A percentile compares a stretch with the other conserved stretches of the same genome.
Conservation (phyloP, 106 monocot species). For the Platanthera zijinensis region DNA sequence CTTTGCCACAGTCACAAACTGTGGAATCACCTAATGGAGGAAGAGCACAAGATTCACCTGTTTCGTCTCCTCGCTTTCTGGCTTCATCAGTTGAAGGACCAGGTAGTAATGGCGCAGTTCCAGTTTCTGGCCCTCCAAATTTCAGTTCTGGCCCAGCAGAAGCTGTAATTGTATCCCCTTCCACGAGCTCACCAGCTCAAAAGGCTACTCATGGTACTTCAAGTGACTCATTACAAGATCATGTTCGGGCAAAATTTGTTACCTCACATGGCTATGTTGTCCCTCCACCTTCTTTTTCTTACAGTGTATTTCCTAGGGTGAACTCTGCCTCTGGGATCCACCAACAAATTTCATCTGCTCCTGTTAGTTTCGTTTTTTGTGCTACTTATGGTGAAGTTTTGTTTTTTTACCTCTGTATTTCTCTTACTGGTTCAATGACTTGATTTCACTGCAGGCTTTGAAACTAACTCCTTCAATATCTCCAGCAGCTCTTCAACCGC, state of each 20-base stretch:
- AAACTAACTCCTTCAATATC: constrained; percentile 43
- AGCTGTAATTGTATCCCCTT: constrained; percentile 9
- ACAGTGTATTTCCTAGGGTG: constrained; percentile 36
- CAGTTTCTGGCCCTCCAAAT: constrained; percentile 22
- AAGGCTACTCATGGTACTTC: constrained; percentile 16
- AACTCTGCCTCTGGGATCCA: constrained; percentile 31
- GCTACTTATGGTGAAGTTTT: background rate
- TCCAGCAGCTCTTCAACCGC: constrained; percentile 82
- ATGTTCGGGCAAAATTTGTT: constrained; percentile 30
- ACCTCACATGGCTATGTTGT: constrained; percentile 32
- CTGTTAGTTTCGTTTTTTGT: constrained; percentile 28
- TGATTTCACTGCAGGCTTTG: constrained; percentile 32
- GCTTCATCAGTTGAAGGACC: constrained; percentile 20
- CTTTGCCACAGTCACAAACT: constrained; percentile 18
- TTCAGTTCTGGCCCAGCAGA: constrained; percentile 18
- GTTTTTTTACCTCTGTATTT: background rate
- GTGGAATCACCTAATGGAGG: constrained; percentile 19
- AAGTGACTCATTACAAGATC: constrained; percentile 31
- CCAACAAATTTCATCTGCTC: constrained; percentile 34
- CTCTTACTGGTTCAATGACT: background rate
- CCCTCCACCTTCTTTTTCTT: constrained; percentile 43
- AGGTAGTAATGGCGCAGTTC: constrained; percentile 3
- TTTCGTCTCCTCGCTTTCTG: constrained; percentile 9
- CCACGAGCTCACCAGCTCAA: constrained; percentile 20
- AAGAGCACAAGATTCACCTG: constrained; percentile 3